phyloP scores from a whole-genome alignment of 805 yeast species.

The Candida quercuum region DNA sequence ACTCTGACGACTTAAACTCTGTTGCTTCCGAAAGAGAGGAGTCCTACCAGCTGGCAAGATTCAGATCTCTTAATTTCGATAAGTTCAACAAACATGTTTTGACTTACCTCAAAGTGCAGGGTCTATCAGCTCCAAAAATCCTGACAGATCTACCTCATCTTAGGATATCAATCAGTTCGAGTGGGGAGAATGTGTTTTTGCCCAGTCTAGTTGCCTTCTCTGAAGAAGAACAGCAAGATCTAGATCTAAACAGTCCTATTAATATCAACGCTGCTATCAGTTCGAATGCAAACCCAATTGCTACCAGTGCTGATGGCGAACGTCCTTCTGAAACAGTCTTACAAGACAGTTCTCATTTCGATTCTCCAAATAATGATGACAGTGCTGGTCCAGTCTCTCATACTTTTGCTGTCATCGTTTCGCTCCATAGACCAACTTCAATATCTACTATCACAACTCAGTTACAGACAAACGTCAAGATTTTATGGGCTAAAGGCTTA shows the following conservation, averaged over 20 bases:
- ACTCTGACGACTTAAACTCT: slow-evolving; percentile 16
- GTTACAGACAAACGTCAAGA: slow-evolving; percentile 37
- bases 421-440: slow-evolving; percentile 34
- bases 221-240: slow-evolving; percentile 24
- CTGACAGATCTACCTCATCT: slow-evolving; percentile 6
- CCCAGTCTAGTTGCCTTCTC: slow-evolving; percentile 25
- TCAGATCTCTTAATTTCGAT: slow-evolving; percentile 16
- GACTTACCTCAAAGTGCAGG: slow-evolving; percentile 15
- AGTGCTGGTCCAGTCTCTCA: slow-evolving; percentile 38
- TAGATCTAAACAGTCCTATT: slow-evolving; percentile 16
- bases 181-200: slow-evolving; percentile 29
- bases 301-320: background rate
- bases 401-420: slow-evolving; percentile 46
- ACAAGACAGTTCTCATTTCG: slow-evolving; percentile 32
- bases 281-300: slow-evolving; percentile 4
- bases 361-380: slow-evolving; percentile 27
- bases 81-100: slow-evolving; percentile 16
- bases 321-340: slow-evolving; percentile 4
- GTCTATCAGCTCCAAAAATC: slow-evolving; percentile 17
- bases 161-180: slow-evolving; percentile 25
- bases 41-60: slow-evolving; percentile 12
- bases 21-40: slow-evolving; percentile 5
- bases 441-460: slow-evolving; percentile 35
- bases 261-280: background rate
- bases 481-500: slow-evolving; percentile 51